Base-by-base conservation (phyloP, 108 stramenopile species). In the Cyclotella cryptica region DNA sequence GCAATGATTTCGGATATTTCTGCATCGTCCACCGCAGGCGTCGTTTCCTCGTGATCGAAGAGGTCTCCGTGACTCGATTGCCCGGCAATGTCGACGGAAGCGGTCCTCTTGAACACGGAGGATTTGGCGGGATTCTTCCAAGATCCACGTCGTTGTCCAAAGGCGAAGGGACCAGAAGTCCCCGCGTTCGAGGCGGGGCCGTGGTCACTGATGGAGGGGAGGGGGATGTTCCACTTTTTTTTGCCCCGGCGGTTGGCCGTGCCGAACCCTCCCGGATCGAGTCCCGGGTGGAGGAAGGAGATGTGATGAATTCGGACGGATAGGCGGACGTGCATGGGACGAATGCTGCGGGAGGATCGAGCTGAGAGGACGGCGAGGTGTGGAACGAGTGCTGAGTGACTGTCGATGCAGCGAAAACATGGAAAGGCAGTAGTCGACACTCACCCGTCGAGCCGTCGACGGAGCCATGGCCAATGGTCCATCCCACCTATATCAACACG, bases 291-390 rank as follows among this genome's bases (percentile, higher is more conserved):
- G 29, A 75, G 66, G 62, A 84, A 84, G 19, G 68, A 47, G 58
- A 84, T 61, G 59, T 80, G 76, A 65, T 84, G 83, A 2, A 84
- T 74, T 13, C 83, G 66, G 13, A 80, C 74, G 41, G 83, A 84
- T 12, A 84, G 47, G 13, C 79, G 66, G 1, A 84, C 61, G 49
- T 84, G 78, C 83, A 84, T 84, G 8, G 83, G 76, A 19, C 78
- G 67, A 47, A 84, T 62, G 35, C 55, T 57, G 0, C 66, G 64
- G 35, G 39, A 62, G 8, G 49, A 51, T 51, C 49, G 19, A 51
- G 19, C 17, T 51, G 49, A 19, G 6, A 51, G 19, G 49, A 19
- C 49, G 8, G 6, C 19, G 8, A 7, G 49, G 49, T 8, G 49
- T 19, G 8, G 17, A 51, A 51, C 3, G 49, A 1, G 19, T 51